Percentiles rank a stretch among this genome's conserved stretches.
These are phyloP conservation scores for Russula brevipes DNA, from an alignment of 768 basidiomycete species.

Conservation along the genomic window DNA sequence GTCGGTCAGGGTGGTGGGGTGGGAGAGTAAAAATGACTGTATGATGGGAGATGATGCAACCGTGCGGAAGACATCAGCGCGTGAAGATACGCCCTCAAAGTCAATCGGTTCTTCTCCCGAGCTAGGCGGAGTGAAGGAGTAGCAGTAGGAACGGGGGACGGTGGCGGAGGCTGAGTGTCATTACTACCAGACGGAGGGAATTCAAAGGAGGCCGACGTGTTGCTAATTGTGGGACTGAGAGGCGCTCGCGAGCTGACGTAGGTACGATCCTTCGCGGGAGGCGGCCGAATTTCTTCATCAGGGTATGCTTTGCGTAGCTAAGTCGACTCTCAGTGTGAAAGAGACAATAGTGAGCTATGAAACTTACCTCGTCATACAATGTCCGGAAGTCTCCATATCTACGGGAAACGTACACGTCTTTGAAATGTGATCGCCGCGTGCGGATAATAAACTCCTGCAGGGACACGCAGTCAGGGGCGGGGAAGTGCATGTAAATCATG, in stretches of 20 bases:
- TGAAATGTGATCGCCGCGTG: slow-evolving; percentile 65
- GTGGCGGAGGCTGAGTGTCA: slow-evolving; percentile 29
- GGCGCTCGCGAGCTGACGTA: slow-evolving; percentile 47
- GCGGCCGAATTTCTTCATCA: slow-evolving; percentile 70
- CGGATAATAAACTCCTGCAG: slow-evolving; percentile 90
- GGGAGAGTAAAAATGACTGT: slow-evolving; percentile 76
- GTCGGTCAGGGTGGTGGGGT: slow-evolving; percentile 58
- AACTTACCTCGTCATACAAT: slow-evolving; percentile 71
- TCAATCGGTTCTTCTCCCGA: slow-evolving; percentile 92
- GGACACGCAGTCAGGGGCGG: background rate
- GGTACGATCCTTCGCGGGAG: slow-evolving; percentile 86
- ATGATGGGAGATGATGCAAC: slow-evolving; percentile 86
- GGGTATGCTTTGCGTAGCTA: slow-evolving; percentile 87
- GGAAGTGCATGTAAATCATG: slow-evolving; percentile 3
- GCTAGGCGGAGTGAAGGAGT: slow-evolving; percentile 46
- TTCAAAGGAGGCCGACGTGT: slow-evolving; percentile 2
- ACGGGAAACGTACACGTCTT: slow-evolving; percentile 83
- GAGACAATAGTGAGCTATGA: background rate
- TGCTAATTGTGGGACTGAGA: slow-evolving; percentile 31
- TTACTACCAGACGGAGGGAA: slow-evolving; percentile 22
- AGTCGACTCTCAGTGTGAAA: slow-evolving; percentile 22
- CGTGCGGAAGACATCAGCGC: slow-evolving; percentile 58
- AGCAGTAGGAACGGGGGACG: slow-evolving; percentile 14
- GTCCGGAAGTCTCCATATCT: slow-evolving; percentile 95
- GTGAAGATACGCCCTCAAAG: slow-evolving; percentile 90